phyloP scores from a whole-genome alignment of 192 early-diverging fungal genomes.

The Endogone sp. region DNA sequence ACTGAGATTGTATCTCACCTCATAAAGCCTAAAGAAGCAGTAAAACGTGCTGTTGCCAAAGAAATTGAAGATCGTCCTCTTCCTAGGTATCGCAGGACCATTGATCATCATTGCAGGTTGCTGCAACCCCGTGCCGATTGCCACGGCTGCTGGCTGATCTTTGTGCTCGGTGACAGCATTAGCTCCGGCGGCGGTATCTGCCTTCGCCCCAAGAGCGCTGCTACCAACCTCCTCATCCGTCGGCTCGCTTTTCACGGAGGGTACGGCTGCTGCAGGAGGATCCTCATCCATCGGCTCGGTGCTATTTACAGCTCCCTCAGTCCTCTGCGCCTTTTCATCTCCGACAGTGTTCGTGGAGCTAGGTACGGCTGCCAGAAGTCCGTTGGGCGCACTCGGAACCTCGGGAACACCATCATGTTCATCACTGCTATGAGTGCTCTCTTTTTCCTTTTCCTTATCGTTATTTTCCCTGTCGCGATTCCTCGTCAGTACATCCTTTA shows the following conservation, averaged over 20 bases:
- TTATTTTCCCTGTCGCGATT: slow-evolving; percentile 4
- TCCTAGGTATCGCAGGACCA: slow-evolving; percentile 15
- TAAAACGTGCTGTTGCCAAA: slow-evolving; percentile 87
- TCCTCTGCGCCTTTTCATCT: background rate
- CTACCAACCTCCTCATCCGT: slow-evolving; percentile 8
- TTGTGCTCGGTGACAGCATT: slow-evolving; percentile 8
- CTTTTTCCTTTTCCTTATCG: background rate
- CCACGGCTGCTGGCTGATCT: slow-evolving; percentile 11
- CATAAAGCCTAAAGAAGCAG: slow-evolving; percentile 84
- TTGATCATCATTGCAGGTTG: slow-evolving; percentile 14
- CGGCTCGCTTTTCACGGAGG: background rate
- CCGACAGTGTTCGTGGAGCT: background rate
- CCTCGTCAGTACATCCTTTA: background rate
- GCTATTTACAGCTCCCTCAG: slow-evolving; percentile 4
- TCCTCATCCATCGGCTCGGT: slow-evolving; percentile 2
- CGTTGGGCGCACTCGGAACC: background rate
- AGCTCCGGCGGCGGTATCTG: background rate
- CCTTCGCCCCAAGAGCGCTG: background rate
- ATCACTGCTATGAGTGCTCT: background rate
- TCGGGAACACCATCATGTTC: background rate
- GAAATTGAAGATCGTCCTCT: slow-evolving; percentile 52
- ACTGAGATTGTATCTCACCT: slow-evolving; percentile 40
- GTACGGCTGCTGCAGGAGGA: background rate
- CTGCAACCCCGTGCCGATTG: background rate
- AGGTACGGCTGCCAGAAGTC: slow-evolving; percentile 2